phyloP scores from a whole-genome alignment of 2,329 filamentous ascomycete species.

The Corniculantispora saksenae region DNA sequence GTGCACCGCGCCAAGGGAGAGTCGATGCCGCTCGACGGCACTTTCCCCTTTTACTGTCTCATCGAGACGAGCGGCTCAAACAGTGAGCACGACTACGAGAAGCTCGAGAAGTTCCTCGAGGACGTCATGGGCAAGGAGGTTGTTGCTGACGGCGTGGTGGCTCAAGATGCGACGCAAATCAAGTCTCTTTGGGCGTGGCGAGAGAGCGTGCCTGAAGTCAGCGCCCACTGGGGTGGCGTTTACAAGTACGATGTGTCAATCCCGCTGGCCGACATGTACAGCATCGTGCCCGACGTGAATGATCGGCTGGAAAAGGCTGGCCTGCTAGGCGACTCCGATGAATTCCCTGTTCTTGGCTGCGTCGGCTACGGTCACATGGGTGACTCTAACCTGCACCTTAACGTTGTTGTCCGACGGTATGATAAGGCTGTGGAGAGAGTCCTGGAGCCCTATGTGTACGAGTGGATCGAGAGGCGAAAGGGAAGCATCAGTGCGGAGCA shows the following conservation, averaged over 20 bases:
- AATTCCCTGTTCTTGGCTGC: slow-evolving; percentile 81
- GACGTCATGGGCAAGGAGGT: slow-evolving; percentile 87
- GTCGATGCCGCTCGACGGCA: slow-evolving; percentile 76
- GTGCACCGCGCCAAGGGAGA: slow-evolving; percentile 74
- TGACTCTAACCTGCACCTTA: slow-evolving; percentile 92
- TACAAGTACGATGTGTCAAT: slow-evolving; percentile 99
- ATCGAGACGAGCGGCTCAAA: slow-evolving; percentile 97
- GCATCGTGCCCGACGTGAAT: slow-evolving; percentile 82
- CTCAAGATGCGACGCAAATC: slow-evolving; percentile 89
- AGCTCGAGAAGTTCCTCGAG: slow-evolving; percentile 87
- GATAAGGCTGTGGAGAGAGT: slow-evolving; percentile 83
- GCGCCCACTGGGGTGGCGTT: slow-evolving; percentile 88
- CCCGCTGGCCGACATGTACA: slow-evolving; percentile 82
- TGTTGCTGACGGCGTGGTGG: slow-evolving; percentile 85
- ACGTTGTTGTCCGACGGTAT: slow-evolving; percentile 80
- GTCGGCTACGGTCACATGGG: slow-evolving; percentile 98
- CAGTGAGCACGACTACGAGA: slow-evolving; percentile 87
- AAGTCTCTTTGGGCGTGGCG: slow-evolving; percentile 86
- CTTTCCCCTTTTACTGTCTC: slow-evolving; percentile 93
- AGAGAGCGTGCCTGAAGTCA: slow-evolving; percentile 86
- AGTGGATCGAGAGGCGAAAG: slow-evolving; percentile 86
- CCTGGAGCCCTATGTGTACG: slow-evolving; percentile 94
- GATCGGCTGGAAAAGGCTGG: slow-evolving; percentile 72
- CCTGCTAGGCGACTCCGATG: slow-evolving; percentile 73
- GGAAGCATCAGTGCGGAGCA: slow-evolving; percentile 98